These are phyloP conservation scores for Suhomyces vadensis DNA, from an alignment of 805 yeast species.

Conservation along the genomic window DNA sequence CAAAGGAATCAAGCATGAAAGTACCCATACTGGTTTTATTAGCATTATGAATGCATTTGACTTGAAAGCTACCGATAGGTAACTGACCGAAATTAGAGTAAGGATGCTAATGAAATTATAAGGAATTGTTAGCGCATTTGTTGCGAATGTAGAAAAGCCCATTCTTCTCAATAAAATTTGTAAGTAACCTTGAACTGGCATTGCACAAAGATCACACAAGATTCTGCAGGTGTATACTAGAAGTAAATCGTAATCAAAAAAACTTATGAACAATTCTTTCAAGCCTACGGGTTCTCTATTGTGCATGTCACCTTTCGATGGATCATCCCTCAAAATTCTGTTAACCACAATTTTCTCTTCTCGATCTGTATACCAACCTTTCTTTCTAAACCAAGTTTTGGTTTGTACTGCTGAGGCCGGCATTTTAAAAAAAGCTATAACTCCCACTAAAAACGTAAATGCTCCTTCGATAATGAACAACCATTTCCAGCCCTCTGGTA, in stretches of 20 bases:
- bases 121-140: constrained; percentile 56
- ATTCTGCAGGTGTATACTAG: constrained; percentile 20
- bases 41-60: constrained; percentile 24
- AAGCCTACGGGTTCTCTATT: constrained; percentile 54
- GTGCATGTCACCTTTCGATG: constrained; percentile 61
- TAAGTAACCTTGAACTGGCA: constrained; percentile 12
- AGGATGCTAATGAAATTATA: constrained; percentile 30
- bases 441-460: constrained; percentile 55
- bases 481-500: constrained; percentile 64
- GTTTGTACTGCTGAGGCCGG: constrained; percentile 45
- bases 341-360: constrained; percentile 61
- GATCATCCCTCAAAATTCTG: constrained; percentile 62
- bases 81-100: constrained; percentile 18
- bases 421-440: constrained; percentile 36
- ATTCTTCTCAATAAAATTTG: constrained; percentile 20
- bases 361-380: constrained; percentile 50
- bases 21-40: constrained; percentile 26
- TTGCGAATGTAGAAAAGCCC: constrained; percentile 54
- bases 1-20: constrained; percentile 33
- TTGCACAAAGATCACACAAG: constrained; percentile 14
- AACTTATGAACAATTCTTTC: constrained; percentile 38
- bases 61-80: constrained; percentile 23
- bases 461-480: constrained; percentile 65
- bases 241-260: constrained; percentile 35
- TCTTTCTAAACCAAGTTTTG: constrained; percentile 46